A percentile compares a stretch with the other conserved stretches of the same genome.
Evolutionary conservation across 1,139 yeast genomes (phyloP).

Genomic region (Taiozyma sp.): DNA sequence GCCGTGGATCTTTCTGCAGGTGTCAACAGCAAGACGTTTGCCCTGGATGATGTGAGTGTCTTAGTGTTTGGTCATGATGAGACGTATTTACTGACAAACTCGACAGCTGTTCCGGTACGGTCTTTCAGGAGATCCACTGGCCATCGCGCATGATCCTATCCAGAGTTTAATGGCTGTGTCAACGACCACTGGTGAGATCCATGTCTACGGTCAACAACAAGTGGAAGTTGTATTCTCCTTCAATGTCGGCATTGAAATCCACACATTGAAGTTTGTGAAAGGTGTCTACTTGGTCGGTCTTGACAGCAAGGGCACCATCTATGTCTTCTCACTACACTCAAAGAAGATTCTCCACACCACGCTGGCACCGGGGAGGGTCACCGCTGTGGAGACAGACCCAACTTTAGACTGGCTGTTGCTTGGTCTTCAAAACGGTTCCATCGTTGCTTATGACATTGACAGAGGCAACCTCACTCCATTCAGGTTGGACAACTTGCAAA

Average conservation of each 20-base stretch:
- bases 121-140: conserved; percentile 49
- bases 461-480: conserved; percentile 62
- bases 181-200: conserved; percentile 62
- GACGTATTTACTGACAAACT: conserved; percentile 3
- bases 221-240: conserved; percentile 68
- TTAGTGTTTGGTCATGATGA: not conserved
- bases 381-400: conserved; percentile 73
- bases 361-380: conserved; percentile 58
- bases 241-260: conserved; percentile 46
- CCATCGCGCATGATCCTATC: conserved; percentile 79
- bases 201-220: conserved; percentile 79
- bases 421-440: conserved; percentile 74
- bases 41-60: conserved; percentile 29
- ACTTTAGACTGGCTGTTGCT: conserved; percentile 80
- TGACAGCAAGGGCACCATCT: conserved; percentile 48
- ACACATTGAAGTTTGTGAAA: conserved; percentile 58
- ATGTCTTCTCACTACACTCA: conserved; percentile 64
- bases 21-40: conserved; percentile 35
- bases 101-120: conserved; percentile 45
- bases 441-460: conserved; percentile 79
- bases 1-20: conserved; percentile 32
- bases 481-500: conserved; percentile 70
- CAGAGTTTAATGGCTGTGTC: conserved; percentile 83
- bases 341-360: conserved; percentile 48
- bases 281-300: conserved; percentile 75